phyloP scores from a whole-genome alignment of 2,329 filamentous ascomycete genomes.

The Clarireedia monteithiana region DNA sequence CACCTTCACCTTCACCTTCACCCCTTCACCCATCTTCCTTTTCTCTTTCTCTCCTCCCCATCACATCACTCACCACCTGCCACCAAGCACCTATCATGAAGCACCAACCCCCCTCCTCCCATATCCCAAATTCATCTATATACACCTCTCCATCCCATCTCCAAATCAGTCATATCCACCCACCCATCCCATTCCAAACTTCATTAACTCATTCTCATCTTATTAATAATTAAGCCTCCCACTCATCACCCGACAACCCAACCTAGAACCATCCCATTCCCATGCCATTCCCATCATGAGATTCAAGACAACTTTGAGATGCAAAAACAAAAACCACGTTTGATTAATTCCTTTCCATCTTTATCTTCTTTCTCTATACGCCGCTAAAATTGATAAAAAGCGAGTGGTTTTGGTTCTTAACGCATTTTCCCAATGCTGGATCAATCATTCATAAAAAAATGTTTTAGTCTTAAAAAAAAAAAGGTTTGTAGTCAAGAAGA shows the following conservation, averaged over 20 bases:
- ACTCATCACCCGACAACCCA: not conserved
- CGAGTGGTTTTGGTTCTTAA: not conserved
- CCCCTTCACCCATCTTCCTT: not conserved
- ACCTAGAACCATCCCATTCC: not conserved
- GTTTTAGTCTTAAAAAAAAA: not conserved
- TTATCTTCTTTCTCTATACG: no score
- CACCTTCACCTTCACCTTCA: not conserved
- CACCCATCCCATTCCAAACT: not conserved
- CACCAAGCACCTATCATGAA: no score
- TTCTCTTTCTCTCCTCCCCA: not conserved
- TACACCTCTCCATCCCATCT: not conserved
- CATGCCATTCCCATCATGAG: not conserved
- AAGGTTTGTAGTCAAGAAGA: not conserved
- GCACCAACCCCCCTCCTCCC: no score
- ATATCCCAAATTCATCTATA: no score
- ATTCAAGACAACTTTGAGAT: not conserved
- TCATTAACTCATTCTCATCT: not conserved
- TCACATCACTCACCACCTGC: not conserved
- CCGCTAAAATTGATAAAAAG: not conserved
- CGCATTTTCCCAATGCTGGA: not conserved
- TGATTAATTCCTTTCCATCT: no score
- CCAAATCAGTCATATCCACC: slow-evolving; percentile 1
- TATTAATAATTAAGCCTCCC: not conserved
- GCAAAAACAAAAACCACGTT: no score
- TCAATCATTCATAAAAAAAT: not conserved